Conservation (phyloP, 2,329 filamentous ascomycete species). For the Ceratocystiopsis sp. region DNA sequence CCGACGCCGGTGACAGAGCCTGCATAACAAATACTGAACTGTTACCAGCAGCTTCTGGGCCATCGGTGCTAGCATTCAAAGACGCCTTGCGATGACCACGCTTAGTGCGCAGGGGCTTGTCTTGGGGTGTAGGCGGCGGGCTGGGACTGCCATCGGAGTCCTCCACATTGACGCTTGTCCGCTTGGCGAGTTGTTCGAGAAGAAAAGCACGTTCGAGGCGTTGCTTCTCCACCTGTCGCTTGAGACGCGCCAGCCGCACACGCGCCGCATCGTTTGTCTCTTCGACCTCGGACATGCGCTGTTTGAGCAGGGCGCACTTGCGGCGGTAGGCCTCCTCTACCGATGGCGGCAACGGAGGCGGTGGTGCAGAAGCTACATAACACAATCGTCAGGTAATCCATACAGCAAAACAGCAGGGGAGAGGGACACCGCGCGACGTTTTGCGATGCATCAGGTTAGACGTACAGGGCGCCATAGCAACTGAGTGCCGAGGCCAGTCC, state of each 20-base stretch:
- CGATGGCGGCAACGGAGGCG: conserved; percentile 49
- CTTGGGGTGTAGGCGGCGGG: conserved; percentile 64
- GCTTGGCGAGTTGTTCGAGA: conserved; percentile 54
- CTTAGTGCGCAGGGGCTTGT: conserved; percentile 61
- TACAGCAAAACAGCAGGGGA: no score
- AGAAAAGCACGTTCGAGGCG: conserved; percentile 68
- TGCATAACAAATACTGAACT: conserved; percentile 6
- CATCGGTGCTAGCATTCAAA: conserved; percentile 25
- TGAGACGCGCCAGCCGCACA: conserved; percentile 60
- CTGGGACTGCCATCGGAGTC: conserved; percentile 67
- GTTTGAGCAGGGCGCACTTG: conserved; percentile 91
- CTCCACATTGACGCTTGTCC: conserved; percentile 58
- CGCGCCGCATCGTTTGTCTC: conserved; percentile 75
- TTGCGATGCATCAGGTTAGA: neutral
- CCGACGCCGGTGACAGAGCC: conserved; percentile 31
- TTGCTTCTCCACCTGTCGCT: conserved; percentile 79
- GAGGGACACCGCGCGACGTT: no score
- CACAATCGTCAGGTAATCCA: no score
- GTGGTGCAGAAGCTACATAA: no score
- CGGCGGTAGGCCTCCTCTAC: conserved; percentile 91
- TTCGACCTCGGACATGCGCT: conserved; percentile 81
- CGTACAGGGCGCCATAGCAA: conserved; percentile 8
- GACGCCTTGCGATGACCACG: conserved; percentile 50
- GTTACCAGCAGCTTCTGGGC: neutral
- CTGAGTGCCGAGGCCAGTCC: no score